Percentiles rank a stretch among this genome's conserved stretches.
Evolutionary conservation across 2,329 filamentous ascomycete species (phyloP).

Genomic region (Alternaria sp.): DNA sequence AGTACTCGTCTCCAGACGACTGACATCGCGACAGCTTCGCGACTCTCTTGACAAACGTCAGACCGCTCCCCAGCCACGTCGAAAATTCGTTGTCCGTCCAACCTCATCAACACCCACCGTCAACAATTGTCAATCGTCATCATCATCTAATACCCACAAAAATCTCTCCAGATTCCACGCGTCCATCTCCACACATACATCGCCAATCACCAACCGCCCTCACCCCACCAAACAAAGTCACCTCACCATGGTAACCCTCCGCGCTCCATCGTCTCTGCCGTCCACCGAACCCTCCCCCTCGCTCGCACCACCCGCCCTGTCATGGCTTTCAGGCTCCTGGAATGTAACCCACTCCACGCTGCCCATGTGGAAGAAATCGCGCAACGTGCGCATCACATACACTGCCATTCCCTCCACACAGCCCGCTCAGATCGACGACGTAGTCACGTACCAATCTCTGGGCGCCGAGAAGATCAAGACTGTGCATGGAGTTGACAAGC

Average conservation of each 20-base stretch:
- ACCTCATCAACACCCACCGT: slow-evolving; percentile 4
- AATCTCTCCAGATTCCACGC: slow-evolving; percentile 14
- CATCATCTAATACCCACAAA: slow-evolving; percentile 12
- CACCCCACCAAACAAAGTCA: not conserved
- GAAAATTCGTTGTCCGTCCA: slow-evolving; percentile 10
- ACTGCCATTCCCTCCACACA: slow-evolving; percentile 48
- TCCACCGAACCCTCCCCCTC: slow-evolving; percentile 23
- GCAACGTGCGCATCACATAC: slow-evolving; percentile 84
- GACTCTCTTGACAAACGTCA: not conserved
- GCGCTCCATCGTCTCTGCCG: slow-evolving; percentile 36
- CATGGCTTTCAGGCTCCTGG: slow-evolving; percentile 46
- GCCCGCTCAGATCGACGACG: slow-evolving; percentile 67
- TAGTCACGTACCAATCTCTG: slow-evolving; percentile 73
- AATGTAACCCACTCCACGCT: slow-evolving; percentile 51
- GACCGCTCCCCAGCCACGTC: slow-evolving; percentile 1
- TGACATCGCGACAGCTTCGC: not conserved
- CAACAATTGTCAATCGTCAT: slow-evolving; percentile 1
- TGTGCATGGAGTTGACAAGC: slow-evolving; percentile 71
- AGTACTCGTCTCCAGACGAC: not conserved
- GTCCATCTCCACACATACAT: slow-evolving; percentile 8
- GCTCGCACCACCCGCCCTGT: slow-evolving; percentile 47
- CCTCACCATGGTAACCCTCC: slow-evolving; percentile 33
- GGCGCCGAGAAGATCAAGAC: slow-evolving; percentile 62
- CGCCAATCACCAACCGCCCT: not conserved
- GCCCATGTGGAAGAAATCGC: slow-evolving; percentile 78